Conservation (phyloP, 2,329 filamentous ascomycete species). For the Aspergillus thermomutatus region DNA sequence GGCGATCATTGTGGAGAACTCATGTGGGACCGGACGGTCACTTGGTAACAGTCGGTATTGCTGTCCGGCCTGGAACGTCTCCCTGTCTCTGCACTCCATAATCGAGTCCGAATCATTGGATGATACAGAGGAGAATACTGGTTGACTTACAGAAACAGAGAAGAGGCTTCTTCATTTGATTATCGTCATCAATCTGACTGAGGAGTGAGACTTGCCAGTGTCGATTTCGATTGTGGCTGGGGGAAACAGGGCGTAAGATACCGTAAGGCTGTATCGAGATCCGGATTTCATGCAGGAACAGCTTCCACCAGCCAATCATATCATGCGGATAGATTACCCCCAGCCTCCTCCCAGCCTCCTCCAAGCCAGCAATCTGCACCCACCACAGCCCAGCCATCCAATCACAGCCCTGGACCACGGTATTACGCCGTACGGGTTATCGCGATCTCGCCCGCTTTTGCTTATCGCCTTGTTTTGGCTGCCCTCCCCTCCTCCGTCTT, state of each 20-base stretch:
- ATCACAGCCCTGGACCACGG: background rate
- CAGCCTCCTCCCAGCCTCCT: conserved; percentile 16
- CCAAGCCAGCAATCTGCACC: conserved; percentile 1
- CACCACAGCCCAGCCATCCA: conserved; percentile 4
- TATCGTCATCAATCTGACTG: no score
- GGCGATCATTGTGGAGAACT: background rate
- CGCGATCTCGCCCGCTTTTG: background rate
- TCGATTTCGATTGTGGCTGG: background rate
- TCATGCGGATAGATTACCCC: background rate
- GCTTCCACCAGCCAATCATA: background rate
- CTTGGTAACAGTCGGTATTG: background rate
- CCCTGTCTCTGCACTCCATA: background rate
- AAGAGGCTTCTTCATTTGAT: no score
- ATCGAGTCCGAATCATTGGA: no score
- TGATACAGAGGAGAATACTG: no score
- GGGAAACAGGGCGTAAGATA: background rate
- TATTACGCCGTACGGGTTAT: conserved; percentile 1
- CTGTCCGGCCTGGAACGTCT: background rate
- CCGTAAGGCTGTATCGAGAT: background rate
- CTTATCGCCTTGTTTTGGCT: background rate
- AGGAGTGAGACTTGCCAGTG: background rate
- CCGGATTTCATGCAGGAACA: conserved; percentile 1
- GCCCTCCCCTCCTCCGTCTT: background rate
- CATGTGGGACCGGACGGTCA: background rate
- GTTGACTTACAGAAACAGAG: no score